Evolutionary conservation across 352 stramenopile species (phyloP), one percentile per base, ranked within the genome.

Genomic region (Globisporangium radiosum): DNA sequence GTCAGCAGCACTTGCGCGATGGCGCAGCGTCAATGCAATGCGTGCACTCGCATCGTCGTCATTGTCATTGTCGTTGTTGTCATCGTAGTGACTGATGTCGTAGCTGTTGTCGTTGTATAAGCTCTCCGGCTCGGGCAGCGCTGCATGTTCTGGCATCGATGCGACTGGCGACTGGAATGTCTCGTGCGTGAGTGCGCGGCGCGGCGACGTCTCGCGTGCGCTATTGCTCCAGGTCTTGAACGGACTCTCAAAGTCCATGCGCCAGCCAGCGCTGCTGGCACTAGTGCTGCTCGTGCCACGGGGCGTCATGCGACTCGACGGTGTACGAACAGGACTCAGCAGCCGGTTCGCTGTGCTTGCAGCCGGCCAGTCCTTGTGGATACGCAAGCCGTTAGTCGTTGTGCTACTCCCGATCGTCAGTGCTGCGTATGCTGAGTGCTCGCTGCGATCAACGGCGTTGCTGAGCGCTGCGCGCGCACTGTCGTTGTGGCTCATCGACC

Each of bases 211-310:
- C 11, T 51, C 47, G 0, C 68, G 71, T 63, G 38, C 38, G 1
- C 36, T 64, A 0, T 66, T 63, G 56, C 78, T 86, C 82, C 82
- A 92, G 2, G 79, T 92, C 67, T 88, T 88, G 61, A 90, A 85
- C 37, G 82, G 73, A 57, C 88, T 82, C 33, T 92, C 82, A 56
- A 88, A 83, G 38, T 89, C 79, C 59, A 88, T 70, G 58, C 85
- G 83, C 81, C 81, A 88, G 37, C 61, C 57, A 5, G 47, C 49
- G 6, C 40, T 43, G 15, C 52, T 60, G 19, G 60, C 49, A 14
- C 36, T 45, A 8, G 40, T 13, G 40, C 40, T 13, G 11, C 40
- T 8, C 40, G 40, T 44, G 5, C 56, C 57, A 8, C 36, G 56
- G 33, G 44, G 67, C 5, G 59, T 69, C 37, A 9, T 51, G 17